Evolutionary conservation across 352 stramenopile species (phyloP).

Genomic region (Phytopythium mirpurense): DNA sequence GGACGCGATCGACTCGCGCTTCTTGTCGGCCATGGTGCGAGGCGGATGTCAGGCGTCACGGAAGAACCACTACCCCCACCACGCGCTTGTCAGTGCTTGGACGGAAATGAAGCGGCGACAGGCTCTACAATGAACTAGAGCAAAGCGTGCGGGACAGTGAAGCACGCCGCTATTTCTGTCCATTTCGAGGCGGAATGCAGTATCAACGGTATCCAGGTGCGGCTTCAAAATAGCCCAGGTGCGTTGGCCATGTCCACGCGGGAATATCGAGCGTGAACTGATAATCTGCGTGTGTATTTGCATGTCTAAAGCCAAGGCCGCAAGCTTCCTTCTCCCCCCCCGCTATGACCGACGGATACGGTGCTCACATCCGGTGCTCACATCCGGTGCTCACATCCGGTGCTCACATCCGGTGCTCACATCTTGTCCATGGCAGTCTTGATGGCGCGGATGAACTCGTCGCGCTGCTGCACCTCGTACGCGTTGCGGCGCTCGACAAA

Average conservation of each 20-base stretch:
- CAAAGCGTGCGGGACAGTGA: too few species aligned
- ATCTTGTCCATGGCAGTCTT: constrained; percentile 80
- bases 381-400: too few species aligned
- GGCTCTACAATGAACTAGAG: too few species aligned
- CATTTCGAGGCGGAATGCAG: background rate
- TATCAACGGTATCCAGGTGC: background rate
- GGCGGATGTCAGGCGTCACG: background rate
- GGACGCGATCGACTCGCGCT: constrained; percentile 65
- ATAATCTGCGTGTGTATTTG: constrained; percentile 18
- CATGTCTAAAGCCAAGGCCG: constrained; percentile 3
- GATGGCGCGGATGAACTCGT: constrained; percentile 84
- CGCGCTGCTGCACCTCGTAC: constrained; percentile 84
- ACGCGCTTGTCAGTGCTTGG: too few species aligned
- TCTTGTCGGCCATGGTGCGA: constrained; percentile 61
- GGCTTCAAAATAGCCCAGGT: background rate
- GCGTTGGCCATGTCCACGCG: background rate
- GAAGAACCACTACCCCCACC: background rate
- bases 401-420: too few species aligned
- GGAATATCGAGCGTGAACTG: background rate
- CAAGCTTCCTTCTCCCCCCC: too few species aligned
- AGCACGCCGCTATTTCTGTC: background rate
- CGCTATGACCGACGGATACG: too few species aligned
- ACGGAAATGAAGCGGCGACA: too few species aligned
- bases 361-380: too few species aligned
- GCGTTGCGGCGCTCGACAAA: constrained; percentile 61